Percentiles rank a stretch among this genome's conserved stretches.
These are phyloP conservation scores for Chimonanthus praecox DNA, from an alignment of 164 flowering plant species.

Conservation along the genomic window DNA sequence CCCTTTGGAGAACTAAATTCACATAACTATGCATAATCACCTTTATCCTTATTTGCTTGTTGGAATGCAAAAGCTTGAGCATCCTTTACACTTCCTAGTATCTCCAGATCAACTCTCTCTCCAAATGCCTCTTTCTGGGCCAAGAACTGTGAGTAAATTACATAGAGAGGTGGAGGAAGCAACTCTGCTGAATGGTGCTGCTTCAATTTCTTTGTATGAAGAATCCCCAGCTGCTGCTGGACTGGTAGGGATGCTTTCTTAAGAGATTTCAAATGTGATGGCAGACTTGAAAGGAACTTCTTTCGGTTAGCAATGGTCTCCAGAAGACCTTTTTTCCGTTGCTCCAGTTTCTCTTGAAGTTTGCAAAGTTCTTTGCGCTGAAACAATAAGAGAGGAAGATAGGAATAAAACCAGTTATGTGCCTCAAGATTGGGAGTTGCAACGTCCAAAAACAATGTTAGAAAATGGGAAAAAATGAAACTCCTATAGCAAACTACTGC, in stretches of 20 bases:
- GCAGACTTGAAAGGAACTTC: slow-evolving; percentile 93
- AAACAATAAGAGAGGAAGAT: slow-evolving; percentile 6
- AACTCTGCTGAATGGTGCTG: slow-evolving; percentile 81
- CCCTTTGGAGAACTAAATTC: too few species aligned
- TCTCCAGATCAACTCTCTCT: slow-evolving; percentile 79
- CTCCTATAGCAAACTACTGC: too few species aligned
- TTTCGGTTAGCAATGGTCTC: slow-evolving; percentile 76
- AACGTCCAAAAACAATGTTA: not conserved
- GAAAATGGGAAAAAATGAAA: not conserved
- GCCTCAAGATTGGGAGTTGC: not conserved
- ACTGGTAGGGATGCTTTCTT: slow-evolving; percentile 98
- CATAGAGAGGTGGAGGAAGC: slow-evolving; percentile 92
- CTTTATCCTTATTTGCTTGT: slow-evolving; percentile 66
- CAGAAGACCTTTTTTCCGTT: slow-evolving; percentile 57
- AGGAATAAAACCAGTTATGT: not conserved
- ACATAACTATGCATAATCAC: slow-evolving; percentile 23
- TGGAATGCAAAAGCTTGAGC: slow-evolving; percentile 87
- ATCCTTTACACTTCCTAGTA: slow-evolving; percentile 83
- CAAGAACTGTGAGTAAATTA: slow-evolving; percentile 78
- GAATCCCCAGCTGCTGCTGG: slow-evolving; percentile 78
- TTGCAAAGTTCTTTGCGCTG: slow-evolving; percentile 95
- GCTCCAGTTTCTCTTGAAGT: slow-evolving; percentile 62
- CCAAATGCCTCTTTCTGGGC: slow-evolving; percentile 98
- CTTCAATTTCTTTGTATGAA: slow-evolving; percentile 77
- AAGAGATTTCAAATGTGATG: slow-evolving; percentile 88